Percentiles rank a stretch among this genome's conserved stretches.
Evolutionary conservation across 1,284 basidiomycete species (phyloP).

Genomic region (Singerocomus rubriflavus): DNA sequence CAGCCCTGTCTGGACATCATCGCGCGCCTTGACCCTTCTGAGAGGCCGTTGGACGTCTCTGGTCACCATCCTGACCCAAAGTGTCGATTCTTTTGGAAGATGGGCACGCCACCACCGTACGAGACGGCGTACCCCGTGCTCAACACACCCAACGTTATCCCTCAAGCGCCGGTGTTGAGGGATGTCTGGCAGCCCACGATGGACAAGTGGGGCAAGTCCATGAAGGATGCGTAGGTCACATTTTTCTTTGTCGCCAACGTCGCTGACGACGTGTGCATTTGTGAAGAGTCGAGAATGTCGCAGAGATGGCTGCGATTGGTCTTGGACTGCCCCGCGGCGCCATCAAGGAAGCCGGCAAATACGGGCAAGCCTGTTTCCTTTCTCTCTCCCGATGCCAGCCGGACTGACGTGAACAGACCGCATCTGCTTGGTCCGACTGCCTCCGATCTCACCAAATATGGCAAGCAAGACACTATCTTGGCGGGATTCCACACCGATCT

Average conservation of each 20-base stretch:
- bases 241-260: neutral
- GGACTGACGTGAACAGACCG: slow-evolving; percentile 46
- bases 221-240: slow-evolving; percentile 77
- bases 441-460: slow-evolving; percentile 80
- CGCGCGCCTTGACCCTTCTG: slow-evolving; percentile 63
- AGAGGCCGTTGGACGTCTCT: slow-evolving; percentile 79
- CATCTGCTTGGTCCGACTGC: slow-evolving; percentile 90
- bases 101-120: slow-evolving; percentile 75
- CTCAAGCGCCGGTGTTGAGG: slow-evolving; percentile 40
- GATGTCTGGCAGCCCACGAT: slow-evolving; percentile 44
- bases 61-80: slow-evolving; percentile 85
- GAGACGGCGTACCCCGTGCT: slow-evolving; percentile 71
- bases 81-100: slow-evolving; percentile 90
- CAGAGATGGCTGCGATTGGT: slow-evolving; percentile 81
- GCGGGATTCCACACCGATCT: slow-evolving; percentile 90
- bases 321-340: slow-evolving; percentile 65
- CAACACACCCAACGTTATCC: slow-evolving; percentile 80
- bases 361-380: slow-evolving; percentile 54
- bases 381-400: neutral
- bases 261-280: neutral
- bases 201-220: slow-evolving; percentile 80
- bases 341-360: slow-evolving; percentile 75
- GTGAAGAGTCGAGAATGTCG: slow-evolving; percentile 71
- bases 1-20: slow-evolving; percentile 74
- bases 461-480: slow-evolving; percentile 73